Percentiles rank a stretch among this genome's conserved stretches.
These are phyloP conservation scores for Fomitiporia mediterranea DNA, from an alignment of 1,284 basidiomycete genomes.

Conservation along the genomic window DNA sequence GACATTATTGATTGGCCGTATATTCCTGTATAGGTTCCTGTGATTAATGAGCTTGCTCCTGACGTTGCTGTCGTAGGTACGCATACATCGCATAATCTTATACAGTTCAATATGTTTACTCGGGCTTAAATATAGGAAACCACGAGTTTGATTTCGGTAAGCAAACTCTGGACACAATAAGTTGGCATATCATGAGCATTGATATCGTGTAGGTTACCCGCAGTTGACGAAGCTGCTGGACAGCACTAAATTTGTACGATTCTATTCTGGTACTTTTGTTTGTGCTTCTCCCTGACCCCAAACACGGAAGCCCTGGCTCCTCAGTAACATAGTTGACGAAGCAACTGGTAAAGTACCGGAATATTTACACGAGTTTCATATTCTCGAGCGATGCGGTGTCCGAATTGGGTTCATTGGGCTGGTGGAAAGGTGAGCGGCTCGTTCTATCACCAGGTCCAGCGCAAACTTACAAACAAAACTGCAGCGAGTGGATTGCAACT, in stretches of 20 bases:
- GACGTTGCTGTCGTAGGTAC: constrained; percentile 65
- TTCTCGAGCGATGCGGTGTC: constrained; percentile 63
- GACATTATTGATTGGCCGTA: neutral
- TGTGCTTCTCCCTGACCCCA: constrained; percentile 22
- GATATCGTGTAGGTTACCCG: constrained; percentile 60
- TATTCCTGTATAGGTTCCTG: constrained; percentile 54
- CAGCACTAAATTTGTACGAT: constrained; percentile 62
- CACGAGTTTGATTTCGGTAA: constrained; percentile 77
- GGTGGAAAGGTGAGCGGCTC: constrained; percentile 62
- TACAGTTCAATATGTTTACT: neutral
- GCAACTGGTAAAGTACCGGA: constrained; percentile 55
- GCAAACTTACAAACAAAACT: neutral
- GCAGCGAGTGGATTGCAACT: constrained; percentile 80
- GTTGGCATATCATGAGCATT: constrained; percentile 8
- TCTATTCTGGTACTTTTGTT: constrained; percentile 18
- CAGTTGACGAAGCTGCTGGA: constrained; percentile 72
- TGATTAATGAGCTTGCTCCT: constrained; percentile 68
- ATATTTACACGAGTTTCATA: constrained; percentile 53
- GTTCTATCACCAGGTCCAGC: no score
- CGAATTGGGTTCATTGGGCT: constrained; percentile 78
- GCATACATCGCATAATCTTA: constrained; percentile 15
- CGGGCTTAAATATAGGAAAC: constrained; percentile 47
- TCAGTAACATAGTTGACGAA: constrained; percentile 71
- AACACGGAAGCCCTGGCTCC: constrained; percentile 62
- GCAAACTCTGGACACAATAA: neutral